phyloP scores from a whole-genome alignment of 106 monocot species.

The Gastrodia elata region DNA sequence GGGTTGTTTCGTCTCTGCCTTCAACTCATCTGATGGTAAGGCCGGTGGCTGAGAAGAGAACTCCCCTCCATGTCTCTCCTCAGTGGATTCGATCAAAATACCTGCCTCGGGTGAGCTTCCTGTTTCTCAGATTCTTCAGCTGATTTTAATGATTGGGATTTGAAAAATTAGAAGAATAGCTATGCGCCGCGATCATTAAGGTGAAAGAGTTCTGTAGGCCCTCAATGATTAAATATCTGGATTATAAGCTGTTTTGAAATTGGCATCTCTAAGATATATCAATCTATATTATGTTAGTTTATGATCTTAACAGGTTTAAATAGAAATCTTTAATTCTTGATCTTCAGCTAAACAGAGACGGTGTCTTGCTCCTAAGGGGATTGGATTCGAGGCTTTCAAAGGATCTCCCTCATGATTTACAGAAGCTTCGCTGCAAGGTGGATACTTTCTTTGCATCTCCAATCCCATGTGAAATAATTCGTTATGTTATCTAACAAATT shows the following conservation, averaged over 20 bases:
- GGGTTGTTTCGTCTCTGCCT: slow-evolving; percentile 70
- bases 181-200: too few species aligned
- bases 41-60: slow-evolving; percentile 57
- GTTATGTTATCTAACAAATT: neutral
- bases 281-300: neutral
- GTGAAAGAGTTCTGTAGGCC: neutral
- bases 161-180: neutral
- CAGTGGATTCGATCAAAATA: slow-evolving; percentile 68
- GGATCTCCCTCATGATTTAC: slow-evolving; percentile 74
- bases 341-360: slow-evolving; percentile 66
- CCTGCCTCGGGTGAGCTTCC: slow-evolving; percentile 34
- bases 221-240: neutral
- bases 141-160: neutral
- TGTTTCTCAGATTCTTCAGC: neutral
- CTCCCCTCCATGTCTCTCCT: slow-evolving; percentile 60
- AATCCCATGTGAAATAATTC: neutral
- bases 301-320: neutral
- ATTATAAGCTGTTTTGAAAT: neutral
- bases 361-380: slow-evolving; percentile 76
- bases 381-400: slow-evolving; percentile 89
- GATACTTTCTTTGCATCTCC: neutral
- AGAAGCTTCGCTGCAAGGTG: slow-evolving; percentile 94
- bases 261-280: neutral
- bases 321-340: neutral
- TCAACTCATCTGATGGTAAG: slow-evolving; percentile 65